phyloP scores from a whole-genome alignment of 2,329 filamentous ascomycete species.

The Amphichorda felina region DNA sequence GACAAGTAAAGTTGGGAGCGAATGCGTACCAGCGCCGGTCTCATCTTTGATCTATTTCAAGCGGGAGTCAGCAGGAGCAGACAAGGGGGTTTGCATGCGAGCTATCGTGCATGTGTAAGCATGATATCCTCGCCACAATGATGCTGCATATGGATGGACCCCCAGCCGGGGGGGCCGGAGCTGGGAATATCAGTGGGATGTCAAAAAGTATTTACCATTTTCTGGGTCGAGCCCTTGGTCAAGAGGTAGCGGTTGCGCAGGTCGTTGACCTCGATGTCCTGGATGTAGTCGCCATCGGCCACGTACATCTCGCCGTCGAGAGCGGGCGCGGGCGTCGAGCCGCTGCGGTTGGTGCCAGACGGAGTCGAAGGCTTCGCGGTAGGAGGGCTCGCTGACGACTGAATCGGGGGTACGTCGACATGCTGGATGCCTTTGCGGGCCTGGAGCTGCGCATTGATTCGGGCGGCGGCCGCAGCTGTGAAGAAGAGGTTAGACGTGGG shows the following conservation, averaged over 20 bases:
- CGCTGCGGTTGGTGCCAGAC: conserved; percentile 10
- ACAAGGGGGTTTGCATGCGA: conserved; percentile 50
- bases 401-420: conserved; percentile 77
- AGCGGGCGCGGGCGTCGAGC: conserved; percentile 30
- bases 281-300: conserved; percentile 94
- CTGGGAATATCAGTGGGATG: conserved; percentile 23
- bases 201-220: conserved; percentile 86
- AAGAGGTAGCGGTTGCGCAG: conserved; percentile 91
- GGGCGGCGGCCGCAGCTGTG: conserved; percentile 75
- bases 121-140: conserved; percentile 44
- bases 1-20: conserved; percentile 32
- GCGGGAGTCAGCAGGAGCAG: conserved; percentile 90
- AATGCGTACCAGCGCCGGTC: conserved; percentile 95
- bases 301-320: conserved; percentile 87
- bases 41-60: conserved; percentile 99
- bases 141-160: background rate
- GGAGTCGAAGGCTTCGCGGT: conserved; percentile 24
- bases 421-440: conserved; percentile 84
- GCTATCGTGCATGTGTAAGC: conserved; percentile 61
- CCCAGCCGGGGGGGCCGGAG: conserved; percentile 16
- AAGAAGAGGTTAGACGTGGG: conserved; percentile 1
- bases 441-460: conserved; percentile 73
- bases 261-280: conserved; percentile 98
- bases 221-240: conserved; percentile 94
- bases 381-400: conserved; percentile 37